These are phyloP conservation scores for Stereum hirsutum DNA, from an alignment of 1,284 basidiomycete species.

Conservation along the genomic window DNA sequence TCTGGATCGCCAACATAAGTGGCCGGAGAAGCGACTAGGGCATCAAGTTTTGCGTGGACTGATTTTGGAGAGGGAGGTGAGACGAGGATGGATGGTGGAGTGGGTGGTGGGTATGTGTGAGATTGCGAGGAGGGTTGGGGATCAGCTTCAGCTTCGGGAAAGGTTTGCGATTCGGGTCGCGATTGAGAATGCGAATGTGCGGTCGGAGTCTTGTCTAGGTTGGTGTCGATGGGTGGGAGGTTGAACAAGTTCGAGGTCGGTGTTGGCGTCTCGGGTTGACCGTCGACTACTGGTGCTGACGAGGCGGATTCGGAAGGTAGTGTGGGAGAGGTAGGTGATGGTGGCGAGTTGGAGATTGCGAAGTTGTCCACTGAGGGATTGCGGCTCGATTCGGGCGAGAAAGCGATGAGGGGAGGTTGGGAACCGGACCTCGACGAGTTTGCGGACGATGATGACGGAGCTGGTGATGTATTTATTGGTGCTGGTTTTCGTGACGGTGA, in stretches of 20 bases:
- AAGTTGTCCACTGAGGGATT: no score
- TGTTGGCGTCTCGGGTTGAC: not conserved
- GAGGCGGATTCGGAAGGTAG: constrained; percentile 12
- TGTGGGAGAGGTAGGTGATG: constrained; percentile 9
- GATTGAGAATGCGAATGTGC: no score
- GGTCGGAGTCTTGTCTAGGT: no score
- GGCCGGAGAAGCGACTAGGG: constrained; percentile 12
- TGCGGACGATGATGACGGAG: no score
- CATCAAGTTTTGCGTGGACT: constrained; percentile 30
- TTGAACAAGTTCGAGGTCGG: no score
- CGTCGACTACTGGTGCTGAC: not conserved
- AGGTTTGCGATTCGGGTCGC: constrained; percentile 32
- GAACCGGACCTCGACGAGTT: no score
- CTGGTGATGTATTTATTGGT: no score
- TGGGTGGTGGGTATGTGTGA: constrained; percentile 12
- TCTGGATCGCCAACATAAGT: no score
- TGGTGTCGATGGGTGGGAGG: no score
- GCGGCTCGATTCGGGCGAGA: no score
- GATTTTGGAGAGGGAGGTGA: constrained; percentile 35
- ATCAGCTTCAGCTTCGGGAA: not conserved
- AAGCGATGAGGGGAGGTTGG: no score
- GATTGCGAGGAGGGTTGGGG: constrained; percentile 40
- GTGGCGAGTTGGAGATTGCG: constrained; percentile 45
- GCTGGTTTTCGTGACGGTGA: no score
- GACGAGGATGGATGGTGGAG: constrained; percentile 22